Evolutionary conservation across 139 green algal species (phyloP), one percentile per base, ranked within the genome.

Genomic region (Protoeuglena noctilucae): DNA sequence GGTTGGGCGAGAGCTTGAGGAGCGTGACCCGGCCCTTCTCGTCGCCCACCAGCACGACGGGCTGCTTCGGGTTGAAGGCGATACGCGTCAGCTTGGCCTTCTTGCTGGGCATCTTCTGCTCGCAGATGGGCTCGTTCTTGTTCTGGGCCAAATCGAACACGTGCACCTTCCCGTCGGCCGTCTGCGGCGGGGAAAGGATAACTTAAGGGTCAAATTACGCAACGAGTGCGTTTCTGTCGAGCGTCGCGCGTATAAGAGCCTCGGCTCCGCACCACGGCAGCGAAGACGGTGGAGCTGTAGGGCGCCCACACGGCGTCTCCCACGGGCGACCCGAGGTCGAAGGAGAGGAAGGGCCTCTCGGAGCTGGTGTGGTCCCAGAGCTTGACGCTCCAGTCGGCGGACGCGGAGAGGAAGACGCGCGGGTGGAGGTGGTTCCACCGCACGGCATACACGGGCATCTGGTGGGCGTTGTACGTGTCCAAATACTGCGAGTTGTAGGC

Each of bases 1-100:
- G 67, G 74, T 95, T 96, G 45, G 86, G 86, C 5, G 77, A 89
- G 53, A 95, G 75, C 72, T 96, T 96, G 25, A 96, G 65, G 18
- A 43, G 71, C 1, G 69, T 83, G 4, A 94, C 78, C 39, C 63
- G 72, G 25, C 88, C 88, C 50, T 76, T 72, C 59, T 89, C 79
- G 60, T 93, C 83, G 12, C 88, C 88, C 24, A 95, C 75, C 4
- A 95, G 61, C 28, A 95, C 25, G 40, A 96, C 72, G 19, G 88
- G 87, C 58, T 87, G 65, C 28, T 75, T 74, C 16, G 76, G 67
- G 65, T 91, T 93, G 77, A 94, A 96, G 23, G 74, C 68, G 14
- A 96, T 43, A 60, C 80, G 82, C 2, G 84, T 94, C 28, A 94
- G 78, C 49, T 73, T 77, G 5, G 74, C 74, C 60, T 91, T 90